These are phyloP conservation scores for Cryptococcus sp. DNA, from an alignment of 1,284 basidiomycete genomes.

Conservation along the genomic window DNA sequence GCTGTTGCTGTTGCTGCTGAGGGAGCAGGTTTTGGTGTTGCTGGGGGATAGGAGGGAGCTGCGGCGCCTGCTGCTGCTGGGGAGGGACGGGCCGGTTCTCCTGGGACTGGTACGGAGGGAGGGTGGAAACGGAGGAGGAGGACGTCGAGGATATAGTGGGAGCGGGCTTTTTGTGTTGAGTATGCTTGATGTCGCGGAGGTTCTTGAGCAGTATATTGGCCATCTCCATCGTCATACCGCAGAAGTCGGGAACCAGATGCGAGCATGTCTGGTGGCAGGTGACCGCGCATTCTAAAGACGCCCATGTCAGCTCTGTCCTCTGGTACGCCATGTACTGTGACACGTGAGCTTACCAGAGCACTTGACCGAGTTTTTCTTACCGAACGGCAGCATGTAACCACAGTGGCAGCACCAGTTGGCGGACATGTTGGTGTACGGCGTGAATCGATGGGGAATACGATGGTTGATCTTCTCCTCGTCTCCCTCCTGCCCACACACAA, in stretches of 20 bases:
- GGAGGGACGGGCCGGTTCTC: conserved; percentile 29
- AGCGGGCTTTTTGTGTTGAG: conserved; percentile 42
- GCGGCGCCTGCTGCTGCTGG: conserved; percentile 52
- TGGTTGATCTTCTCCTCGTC: conserved; percentile 99
- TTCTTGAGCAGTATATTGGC: conserved; percentile 90
- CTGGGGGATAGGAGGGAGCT: conserved; percentile 45
- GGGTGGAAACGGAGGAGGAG: conserved; percentile 30
- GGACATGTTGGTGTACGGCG: conserved; percentile 93
- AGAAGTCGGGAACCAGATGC: conserved; percentile 98
- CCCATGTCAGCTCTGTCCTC: conserved; percentile 2
- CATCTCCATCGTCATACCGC: conserved; percentile 99
- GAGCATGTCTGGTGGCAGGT: conserved; percentile 98
- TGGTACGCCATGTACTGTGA: neutral
- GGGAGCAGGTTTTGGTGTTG: conserved; percentile 57
- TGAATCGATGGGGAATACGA: conserved; percentile 97
- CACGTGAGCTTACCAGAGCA: conserved; percentile 59
- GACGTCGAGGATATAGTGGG: conserved; percentile 26
- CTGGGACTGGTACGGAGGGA: conserved; percentile 26
- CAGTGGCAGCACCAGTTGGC: conserved; percentile 99
- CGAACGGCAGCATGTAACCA: conserved; percentile 95
- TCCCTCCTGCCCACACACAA: conserved; percentile 62
- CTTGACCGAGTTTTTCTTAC: conserved; percentile 91
- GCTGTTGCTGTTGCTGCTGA: conserved; percentile 54
- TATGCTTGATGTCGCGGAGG: conserved; percentile 69
- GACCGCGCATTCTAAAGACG: conserved; percentile 78